Conservation (phyloP, 305 asterid species). For the Solanum hybrid region DNA sequence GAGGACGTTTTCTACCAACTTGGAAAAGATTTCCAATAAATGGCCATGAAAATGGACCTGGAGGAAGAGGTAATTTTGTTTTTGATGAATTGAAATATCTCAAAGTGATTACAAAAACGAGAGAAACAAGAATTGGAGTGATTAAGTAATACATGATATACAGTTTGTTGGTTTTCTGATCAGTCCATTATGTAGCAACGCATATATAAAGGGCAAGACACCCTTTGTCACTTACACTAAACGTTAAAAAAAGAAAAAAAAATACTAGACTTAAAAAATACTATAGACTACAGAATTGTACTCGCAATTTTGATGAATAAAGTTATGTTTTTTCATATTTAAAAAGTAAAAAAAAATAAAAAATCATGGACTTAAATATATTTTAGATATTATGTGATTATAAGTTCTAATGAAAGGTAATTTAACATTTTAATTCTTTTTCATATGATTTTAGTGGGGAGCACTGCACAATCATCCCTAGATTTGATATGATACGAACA, state of each 20-base stretch:
- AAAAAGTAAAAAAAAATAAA: not conserved
- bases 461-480: not conserved
- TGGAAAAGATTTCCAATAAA: conserved; percentile 18
- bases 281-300: too few relatives aligned
- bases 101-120: not conserved
- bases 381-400: not conserved
- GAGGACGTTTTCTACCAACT: conserved; percentile 8
- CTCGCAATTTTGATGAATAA: too few relatives aligned
- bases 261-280: not conserved
- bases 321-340: too few relatives aligned
- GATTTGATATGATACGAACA: not conserved
- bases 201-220: not conserved
- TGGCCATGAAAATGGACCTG: conserved; percentile 40
- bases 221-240: not conserved
- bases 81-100: not conserved
- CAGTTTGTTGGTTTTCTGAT: not conserved
- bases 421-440: too few relatives aligned
- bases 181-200: not conserved
- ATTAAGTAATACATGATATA: not conserved
- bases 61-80: conserved; percentile 22
- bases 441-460: not conserved
- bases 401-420: not conserved
- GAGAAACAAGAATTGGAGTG: not conserved
- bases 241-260: not conserved
- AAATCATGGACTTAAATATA: not conserved